phyloP scores from a whole-genome alignment of 2,329 filamentous ascomycete genomes.

The Colletotrichum orbiculare region DNA sequence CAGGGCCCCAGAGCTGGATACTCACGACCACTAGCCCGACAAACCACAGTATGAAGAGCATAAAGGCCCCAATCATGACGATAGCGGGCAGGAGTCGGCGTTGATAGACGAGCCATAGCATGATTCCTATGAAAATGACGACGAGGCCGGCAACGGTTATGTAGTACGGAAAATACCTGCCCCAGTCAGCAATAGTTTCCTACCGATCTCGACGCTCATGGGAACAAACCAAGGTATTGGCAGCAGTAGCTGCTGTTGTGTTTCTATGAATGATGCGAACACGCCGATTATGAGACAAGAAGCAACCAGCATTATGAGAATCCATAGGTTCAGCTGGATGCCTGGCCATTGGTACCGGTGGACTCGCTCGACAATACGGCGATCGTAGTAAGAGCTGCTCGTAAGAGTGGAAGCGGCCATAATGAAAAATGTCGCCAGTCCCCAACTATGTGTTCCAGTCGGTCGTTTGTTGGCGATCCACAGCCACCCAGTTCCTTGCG shows the following conservation, averaged over 20 bases:
- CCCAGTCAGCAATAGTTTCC: not conserved
- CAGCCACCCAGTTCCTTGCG: too few relatives aligned
- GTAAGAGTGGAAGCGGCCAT: slow-evolving; percentile 50
- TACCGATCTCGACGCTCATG: not conserved
- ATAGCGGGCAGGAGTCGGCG: slow-evolving; percentile 70
- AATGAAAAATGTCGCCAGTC: slow-evolving; percentile 1
- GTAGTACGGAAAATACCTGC: slow-evolving; percentile 76
- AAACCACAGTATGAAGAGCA: slow-evolving; percentile 75
- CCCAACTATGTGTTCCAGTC: not conserved
- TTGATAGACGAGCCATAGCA: slow-evolving; percentile 72
- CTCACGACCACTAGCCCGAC: slow-evolving; percentile 71
- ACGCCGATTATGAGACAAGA: slow-evolving; percentile 70
- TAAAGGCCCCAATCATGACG: slow-evolving; percentile 72
- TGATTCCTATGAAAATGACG: slow-evolving; percentile 73
- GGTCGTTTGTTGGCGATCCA: not conserved
- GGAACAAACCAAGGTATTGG: slow-evolving; percentile 68
- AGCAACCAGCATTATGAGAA: slow-evolving; percentile 72
- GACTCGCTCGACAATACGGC: slow-evolving; percentile 55
- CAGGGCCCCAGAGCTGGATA: slow-evolving; percentile 72
- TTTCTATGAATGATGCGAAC: slow-evolving; percentile 68
- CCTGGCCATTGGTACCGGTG: slow-evolving; percentile 76
- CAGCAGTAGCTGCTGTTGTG: slow-evolving; percentile 66
- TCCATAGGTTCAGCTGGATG: slow-evolving; percentile 74
- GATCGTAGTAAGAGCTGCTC: slow-evolving; percentile 57
- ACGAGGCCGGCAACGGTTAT: slow-evolving; percentile 69